Conservation (phyloP, 1,139 yeast genomes). For the Magnusiomyces clavatus region DNA sequence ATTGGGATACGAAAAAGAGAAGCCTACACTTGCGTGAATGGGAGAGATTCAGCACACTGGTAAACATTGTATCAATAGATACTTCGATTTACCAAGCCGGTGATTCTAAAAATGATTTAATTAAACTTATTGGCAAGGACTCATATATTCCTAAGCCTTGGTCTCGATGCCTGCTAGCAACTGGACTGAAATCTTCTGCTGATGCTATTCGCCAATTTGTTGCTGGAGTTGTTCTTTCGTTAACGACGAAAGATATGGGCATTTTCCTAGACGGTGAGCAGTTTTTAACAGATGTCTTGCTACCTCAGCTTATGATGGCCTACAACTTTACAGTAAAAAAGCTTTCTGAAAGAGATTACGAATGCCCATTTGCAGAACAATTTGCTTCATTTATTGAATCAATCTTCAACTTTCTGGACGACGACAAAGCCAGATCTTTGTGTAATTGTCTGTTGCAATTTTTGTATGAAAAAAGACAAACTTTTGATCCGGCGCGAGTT, state of each 20-base stretch:
- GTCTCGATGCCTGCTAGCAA: slow-evolving; percentile 64
- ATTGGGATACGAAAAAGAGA: slow-evolving; percentile 35
- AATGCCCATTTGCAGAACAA: slow-evolving; percentile 53
- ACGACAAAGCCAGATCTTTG: slow-evolving; percentile 28
- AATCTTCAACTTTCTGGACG: slow-evolving; percentile 36
- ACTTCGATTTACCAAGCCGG: slow-evolving; percentile 81
- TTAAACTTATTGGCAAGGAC: slow-evolving; percentile 45
- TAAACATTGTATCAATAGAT: slow-evolving; percentile 76
- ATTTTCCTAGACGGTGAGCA: slow-evolving; percentile 32
- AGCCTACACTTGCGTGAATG: slow-evolving; percentile 44
- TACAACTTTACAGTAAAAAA: slow-evolving; percentile 42
- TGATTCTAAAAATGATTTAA: slow-evolving; percentile 64
- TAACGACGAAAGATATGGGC: slow-evolving; percentile 41
- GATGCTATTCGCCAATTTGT: slow-evolving; percentile 70
- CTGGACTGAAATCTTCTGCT: slow-evolving; percentile 72
- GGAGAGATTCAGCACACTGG: slow-evolving; percentile 65
- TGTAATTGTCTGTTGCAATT: slow-evolving; percentile 35
- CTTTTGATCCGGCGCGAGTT: slow-evolving; percentile 68
- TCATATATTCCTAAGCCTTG: slow-evolving; percentile 55
- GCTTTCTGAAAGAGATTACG: slow-evolving; percentile 22
- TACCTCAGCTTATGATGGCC: slow-evolving; percentile 62
- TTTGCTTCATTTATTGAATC: slow-evolving; percentile 43
- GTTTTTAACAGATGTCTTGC: slow-evolving; percentile 44
- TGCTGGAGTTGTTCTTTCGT: slow-evolving; percentile 47
- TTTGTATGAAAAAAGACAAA: slow-evolving; percentile 41